Conservation (phyloP, 441 rosid genomes). For the Manihot esculenta region DNA sequence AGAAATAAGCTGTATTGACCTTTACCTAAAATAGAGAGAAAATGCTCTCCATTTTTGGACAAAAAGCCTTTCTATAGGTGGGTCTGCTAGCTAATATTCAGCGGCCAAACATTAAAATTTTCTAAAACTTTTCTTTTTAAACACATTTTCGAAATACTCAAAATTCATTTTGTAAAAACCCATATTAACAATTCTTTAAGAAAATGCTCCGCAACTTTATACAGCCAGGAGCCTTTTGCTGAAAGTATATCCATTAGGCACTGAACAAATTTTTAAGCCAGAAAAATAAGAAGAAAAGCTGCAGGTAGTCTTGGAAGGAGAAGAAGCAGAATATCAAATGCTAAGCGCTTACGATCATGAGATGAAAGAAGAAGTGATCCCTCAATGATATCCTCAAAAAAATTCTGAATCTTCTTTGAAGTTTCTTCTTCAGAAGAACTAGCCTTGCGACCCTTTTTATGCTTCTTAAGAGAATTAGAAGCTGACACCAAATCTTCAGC, state of each 20-base stretch:
- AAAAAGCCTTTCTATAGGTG: too few species aligned
- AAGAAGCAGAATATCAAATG: constrained; percentile 73
- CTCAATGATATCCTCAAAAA: constrained; percentile 65
- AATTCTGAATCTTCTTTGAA: constrained; percentile 51
- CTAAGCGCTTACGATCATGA: constrained; percentile 93
- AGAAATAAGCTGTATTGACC: too few species aligned
- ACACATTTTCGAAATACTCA: too few species aligned
- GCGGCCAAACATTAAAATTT: too few species aligned
- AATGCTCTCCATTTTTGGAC: too few species aligned
- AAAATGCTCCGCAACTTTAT: constrained; percentile 79
- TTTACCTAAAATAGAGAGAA: too few species aligned
- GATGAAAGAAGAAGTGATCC: constrained; percentile 77
- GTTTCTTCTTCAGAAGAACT: constrained; percentile 77
- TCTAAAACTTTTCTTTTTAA: too few species aligned
- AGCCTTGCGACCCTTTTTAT: constrained; percentile 71
- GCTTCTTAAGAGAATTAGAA: constrained; percentile 76
- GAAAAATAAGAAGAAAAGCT: constrained; percentile 54
- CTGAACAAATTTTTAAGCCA: constrained; percentile 78
- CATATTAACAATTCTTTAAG: constrained; percentile 66
- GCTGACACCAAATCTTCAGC: constrained; percentile 58
- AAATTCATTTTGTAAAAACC: too few species aligned
- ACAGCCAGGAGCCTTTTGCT: constrained; percentile 86
- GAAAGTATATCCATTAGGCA: constrained; percentile 88
- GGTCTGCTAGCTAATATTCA: too few species aligned
- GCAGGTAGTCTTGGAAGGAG: constrained; percentile 85